Conservation (phyloP, 768 basidiomycete species). For the Leccinum pellstonianum region DNA sequence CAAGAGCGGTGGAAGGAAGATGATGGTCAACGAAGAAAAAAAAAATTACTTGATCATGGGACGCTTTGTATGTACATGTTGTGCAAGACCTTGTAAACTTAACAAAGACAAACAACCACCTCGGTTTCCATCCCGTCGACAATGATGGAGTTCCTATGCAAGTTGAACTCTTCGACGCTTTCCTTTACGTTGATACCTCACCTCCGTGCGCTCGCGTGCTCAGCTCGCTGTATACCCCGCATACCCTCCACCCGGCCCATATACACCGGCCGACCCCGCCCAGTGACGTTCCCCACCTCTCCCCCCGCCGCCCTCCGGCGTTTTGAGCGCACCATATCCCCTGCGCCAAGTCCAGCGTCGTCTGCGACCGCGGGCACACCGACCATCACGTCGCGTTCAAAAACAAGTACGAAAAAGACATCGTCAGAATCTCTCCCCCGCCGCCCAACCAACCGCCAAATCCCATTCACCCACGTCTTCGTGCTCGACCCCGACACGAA, state of each 20-base stretch:
- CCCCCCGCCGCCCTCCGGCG: constrained; percentile 21
- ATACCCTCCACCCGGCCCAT: constrained; percentile 10
- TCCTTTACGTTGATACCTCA: background rate
- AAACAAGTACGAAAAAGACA: background rate
- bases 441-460: constrained; percentile 39
- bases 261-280: background rate
- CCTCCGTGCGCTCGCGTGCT: constrained; percentile 7
- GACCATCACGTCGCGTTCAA: background rate
- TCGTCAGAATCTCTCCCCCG: background rate
- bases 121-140: background rate
- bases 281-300: background rate
- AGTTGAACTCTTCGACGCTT: background rate
- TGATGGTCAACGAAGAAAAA: background rate
- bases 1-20: background rate
- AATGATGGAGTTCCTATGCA: constrained; percentile 10
- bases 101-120: constrained; percentile 33
- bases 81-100: constrained; percentile 19
- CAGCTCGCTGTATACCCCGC: constrained; percentile 3
- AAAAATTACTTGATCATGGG: background rate
- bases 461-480: constrained; percentile 42
- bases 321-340: constrained; percentile 2
- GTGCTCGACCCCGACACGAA: constrained; percentile 48
- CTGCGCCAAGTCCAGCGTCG: background rate
- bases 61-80: constrained; percentile 21
- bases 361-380: background rate